Conservation (phyloP, 1,284 basidiomycete species). For the Rhodotorula mucilaginosa region DNA sequence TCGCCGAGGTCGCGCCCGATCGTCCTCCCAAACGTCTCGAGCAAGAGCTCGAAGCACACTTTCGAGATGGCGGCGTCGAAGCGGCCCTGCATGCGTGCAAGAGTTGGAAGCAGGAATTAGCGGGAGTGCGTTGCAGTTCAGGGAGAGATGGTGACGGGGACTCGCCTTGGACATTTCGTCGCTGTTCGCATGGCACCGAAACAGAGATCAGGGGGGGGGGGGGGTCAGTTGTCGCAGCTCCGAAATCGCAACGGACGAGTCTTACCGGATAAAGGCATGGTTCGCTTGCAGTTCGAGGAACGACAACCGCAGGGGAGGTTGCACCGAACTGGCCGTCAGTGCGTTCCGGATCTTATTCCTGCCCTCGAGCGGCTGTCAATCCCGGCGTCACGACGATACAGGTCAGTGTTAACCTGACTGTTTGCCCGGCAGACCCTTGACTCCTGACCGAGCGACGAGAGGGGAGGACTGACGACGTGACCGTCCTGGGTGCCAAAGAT, state of each 20-base stretch:
- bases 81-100: conserved; percentile 55
- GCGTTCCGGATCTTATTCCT: conserved; percentile 75
- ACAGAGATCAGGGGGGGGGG: neutral
- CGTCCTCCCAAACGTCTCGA: conserved; percentile 88
- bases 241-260: neutral
- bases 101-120: neutral
- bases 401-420: no score
- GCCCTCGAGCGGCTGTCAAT: conserved; percentile 69
- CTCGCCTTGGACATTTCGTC: conserved; percentile 20
- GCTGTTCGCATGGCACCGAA: neutral
- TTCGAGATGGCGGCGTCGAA: conserved; percentile 88
- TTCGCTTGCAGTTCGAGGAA: conserved; percentile 75
- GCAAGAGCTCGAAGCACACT: conserved; percentile 73
- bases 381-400: no score
- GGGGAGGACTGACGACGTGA: conserved; percentile 26
- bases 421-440: no score
- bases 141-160: neutral
- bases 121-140: neutral
- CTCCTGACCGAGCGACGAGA: neutral
- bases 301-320: conserved; percentile 13
- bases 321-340: conserved; percentile 60
- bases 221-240: neutral
- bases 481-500: conserved; percentile 86
- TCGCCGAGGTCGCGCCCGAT: conserved; percentile 74
- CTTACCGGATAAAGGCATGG: conserved; percentile 78